These are phyloP conservation scores for Phascolomyces articulosus DNA, from an alignment of 371 early-diverging fungal genomes.

Conservation along the genomic window DNA sequence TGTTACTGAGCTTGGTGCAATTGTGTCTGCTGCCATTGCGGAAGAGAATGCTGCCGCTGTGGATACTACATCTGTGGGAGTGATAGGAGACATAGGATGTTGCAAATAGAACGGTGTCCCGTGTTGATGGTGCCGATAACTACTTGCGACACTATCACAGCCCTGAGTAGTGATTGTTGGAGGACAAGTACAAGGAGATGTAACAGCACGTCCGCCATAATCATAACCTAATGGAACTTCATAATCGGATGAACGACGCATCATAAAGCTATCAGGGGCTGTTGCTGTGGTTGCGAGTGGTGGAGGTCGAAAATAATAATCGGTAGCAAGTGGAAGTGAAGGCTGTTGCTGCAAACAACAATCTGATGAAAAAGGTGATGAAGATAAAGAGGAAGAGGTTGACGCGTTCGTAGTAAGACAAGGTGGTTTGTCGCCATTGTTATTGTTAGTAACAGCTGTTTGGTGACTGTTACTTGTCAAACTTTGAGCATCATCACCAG, in stretches of 20 bases:
- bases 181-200: not conserved
- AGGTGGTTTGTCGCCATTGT: not conserved
- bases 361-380: constrained; percentile 5
- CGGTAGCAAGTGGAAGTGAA: not conserved
- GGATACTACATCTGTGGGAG: not conserved
- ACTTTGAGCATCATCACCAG: not conserved
- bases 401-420: constrained; percentile 1
- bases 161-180: not conserved
- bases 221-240: not conserved
- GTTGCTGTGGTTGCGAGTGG: too few relatives aligned
- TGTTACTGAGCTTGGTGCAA: too few relatives aligned
- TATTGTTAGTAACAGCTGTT: too few relatives aligned
- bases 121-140: not conserved
- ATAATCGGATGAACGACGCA: not conserved
- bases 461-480: not conserved
- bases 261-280: not conserved
- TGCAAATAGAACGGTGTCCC: not conserved
- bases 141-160: not conserved
- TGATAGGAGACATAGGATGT: not conserved
- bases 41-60: not conserved
- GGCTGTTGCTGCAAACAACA: not conserved
- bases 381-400: constrained; percentile 1
- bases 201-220: not conserved
- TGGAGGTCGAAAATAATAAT: not conserved
- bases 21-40: not conserved